Base-by-base conservation (phyloP, 495 filamentous ascomycete species). In the Baudoinia panamericana region DNA sequence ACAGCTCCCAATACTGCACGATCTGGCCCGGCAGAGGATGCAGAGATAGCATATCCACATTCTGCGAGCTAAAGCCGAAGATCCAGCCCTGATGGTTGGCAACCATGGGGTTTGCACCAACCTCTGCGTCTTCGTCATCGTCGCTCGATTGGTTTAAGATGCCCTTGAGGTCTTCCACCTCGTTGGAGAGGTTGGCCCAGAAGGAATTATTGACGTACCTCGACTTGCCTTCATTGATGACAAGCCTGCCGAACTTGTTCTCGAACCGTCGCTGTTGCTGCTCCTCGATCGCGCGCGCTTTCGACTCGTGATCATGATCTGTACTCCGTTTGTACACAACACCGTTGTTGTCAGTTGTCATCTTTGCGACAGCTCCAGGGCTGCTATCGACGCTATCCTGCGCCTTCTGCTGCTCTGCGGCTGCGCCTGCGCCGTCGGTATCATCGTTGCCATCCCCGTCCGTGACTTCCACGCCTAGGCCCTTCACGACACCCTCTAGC, bases 141-240 rank as follows among this genome's bases (percentile, higher is more conserved):
- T 84, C 82, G 9, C 71, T 76, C 17, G 73, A 68, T 41, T 72
- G 64, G 37, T 82, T 71, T 0, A 84, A 75, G 22, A 88, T 65
- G 51, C 80, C 77, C 50, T 81, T 76, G 25, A 88, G 69, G 75
- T 83, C 43, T 32, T 49, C 39, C 23, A 84, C 84, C 72, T 95
- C 84, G 43, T 88, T 82, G 35, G 76, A 82, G 30, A 95, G 65
- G 46, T 73, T 83, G n/a, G 80, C 76, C 87, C 86, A 95, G 36
- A 93, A 82, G 12, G 75, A 77, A 59, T 79, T 87, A 56, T 82
- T 87, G 43, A 94, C 78, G 61, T 95, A 95, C 54, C 83, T 69
- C 49, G 76, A 82, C 48, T 73, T 75, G 34, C 73, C 70, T 51
- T 92, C 81, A 44, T 82, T 84, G 32, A 94, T 70, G 1, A 93